A percentile compares a stretch with the other conserved stretches of the same genome.
Evolutionary conservation across 441 rosid genomes (phyloP).

Genomic region (Erodium moschatum): DNA sequence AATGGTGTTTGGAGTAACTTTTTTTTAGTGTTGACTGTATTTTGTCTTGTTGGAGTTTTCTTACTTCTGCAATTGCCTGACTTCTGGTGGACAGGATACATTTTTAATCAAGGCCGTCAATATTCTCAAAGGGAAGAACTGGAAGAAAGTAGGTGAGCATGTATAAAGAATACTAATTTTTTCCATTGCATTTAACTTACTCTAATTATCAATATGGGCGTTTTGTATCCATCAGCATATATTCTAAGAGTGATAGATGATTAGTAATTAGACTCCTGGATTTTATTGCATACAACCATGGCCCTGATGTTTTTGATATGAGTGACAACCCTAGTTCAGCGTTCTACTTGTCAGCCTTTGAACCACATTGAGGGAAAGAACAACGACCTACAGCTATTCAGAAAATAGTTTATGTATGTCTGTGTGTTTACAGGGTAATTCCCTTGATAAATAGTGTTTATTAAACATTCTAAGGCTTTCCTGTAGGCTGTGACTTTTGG

Average conservation of each 20-base stretch:
- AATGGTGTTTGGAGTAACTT: background rate
- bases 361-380: background rate
- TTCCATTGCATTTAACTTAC: background rate
- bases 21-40: background rate
- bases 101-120: conserved; percentile 27
- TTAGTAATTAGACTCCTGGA: background rate
- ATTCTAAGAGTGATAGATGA: background rate
- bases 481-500: background rate
- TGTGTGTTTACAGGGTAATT: background rate
- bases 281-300: background rate
- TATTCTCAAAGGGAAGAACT: conserved; percentile 32
- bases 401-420: background rate
- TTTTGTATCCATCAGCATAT: background rate
- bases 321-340: background rate
- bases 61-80: background rate
- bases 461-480: background rate
- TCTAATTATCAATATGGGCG: background rate
- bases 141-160: conserved; percentile 40
- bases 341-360: background rate
- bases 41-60: conserved; percentile 1
- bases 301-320: background rate
- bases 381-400: background rate
- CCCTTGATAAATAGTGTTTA: background rate
- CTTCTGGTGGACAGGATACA: conserved; percentile 29
- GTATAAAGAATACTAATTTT: background rate